phyloP scores from a whole-genome alignment of 2,329 filamentous ascomycete species.

The Ceratocystiopsis brevicomis region DNA sequence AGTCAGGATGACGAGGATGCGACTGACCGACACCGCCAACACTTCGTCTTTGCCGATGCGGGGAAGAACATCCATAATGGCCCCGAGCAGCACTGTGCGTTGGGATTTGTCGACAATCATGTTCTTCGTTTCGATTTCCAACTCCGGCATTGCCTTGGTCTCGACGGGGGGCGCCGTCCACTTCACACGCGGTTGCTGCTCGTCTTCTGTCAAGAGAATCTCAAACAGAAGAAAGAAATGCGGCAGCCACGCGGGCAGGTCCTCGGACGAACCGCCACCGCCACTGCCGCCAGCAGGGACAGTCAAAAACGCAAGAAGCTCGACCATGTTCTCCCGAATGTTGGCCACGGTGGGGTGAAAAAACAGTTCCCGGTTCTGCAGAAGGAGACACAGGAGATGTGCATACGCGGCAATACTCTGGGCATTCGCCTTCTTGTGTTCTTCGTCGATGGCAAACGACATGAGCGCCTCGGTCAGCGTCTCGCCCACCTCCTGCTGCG shows the following conservation, averaged over 20 bases:
- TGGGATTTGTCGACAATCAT: conserved; percentile 44
- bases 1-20: conserved; percentile 76
- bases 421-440: conserved; percentile 44
- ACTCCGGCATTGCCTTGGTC: conserved; percentile 27
- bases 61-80: conserved; percentile 67
- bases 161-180: conserved; percentile 44
- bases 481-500: conserved; percentile 55
- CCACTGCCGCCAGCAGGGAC: conserved; percentile 36
- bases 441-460: conserved; percentile 41
- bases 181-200: conserved; percentile 53
- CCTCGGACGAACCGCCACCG: conserved; percentile 34
- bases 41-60: conserved; percentile 74
- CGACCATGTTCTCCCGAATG: conserved; percentile 56
- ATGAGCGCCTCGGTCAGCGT: conserved; percentile 73
- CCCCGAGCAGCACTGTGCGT: conserved; percentile 52
- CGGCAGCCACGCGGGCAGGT: conserved; percentile 80
- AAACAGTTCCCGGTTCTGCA: conserved; percentile 61
- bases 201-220: conserved; percentile 74
- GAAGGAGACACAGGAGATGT: conserved; percentile 70
- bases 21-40: conserved; percentile 63
- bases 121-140: conserved; percentile 40
- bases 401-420: conserved; percentile 67
- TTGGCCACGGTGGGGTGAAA: conserved; percentile 58
- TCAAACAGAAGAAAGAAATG: conserved; percentile 82
- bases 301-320: conserved; percentile 63